These are phyloP conservation scores for Pseudofabraea citricarpa DNA, from an alignment of 2,329 filamentous ascomycete species.

Conservation along the genomic window DNA sequence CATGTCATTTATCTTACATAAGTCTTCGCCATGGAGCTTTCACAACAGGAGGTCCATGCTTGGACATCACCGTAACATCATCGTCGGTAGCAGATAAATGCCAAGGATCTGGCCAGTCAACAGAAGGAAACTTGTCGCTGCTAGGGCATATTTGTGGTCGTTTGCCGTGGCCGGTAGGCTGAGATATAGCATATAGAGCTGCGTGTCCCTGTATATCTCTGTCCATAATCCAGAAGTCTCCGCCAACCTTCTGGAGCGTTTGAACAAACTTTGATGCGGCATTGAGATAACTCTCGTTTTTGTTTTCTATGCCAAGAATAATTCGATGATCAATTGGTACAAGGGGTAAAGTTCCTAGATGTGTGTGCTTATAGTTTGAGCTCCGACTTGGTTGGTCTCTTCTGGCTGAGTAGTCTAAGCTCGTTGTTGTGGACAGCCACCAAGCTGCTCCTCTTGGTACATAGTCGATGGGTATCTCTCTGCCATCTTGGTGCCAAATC, in stretches of 20 bases:
- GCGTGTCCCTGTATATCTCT: not conserved
- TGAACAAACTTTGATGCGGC: not conserved
- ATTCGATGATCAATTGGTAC: not conserved
- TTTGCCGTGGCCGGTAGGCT: not conserved
- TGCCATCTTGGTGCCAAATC: not conserved
- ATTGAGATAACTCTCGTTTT: not conserved
- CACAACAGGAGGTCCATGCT: not conserved
- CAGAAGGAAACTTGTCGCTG: not conserved
- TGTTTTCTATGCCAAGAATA: not conserved
- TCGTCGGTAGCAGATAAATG: not conserved
- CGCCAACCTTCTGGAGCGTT: not conserved
- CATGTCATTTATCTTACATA: not conserved
- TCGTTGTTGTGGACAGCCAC: not conserved
- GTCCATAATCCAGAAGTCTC: not conserved
- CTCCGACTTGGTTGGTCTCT: not conserved
- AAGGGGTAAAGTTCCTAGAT: not conserved
- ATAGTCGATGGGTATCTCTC: not conserved
- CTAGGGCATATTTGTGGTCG: not conserved
- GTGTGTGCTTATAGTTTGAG: not conserved
- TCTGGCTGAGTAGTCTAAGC: not conserved
- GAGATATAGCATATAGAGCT: not conserved
- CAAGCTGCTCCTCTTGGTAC: not conserved
- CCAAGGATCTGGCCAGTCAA: not conserved
- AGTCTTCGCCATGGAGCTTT: not conserved
- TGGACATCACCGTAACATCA: not conserved